phyloP scores from a whole-genome alignment of 345 rosid genomes.

The Populus alba region DNA sequence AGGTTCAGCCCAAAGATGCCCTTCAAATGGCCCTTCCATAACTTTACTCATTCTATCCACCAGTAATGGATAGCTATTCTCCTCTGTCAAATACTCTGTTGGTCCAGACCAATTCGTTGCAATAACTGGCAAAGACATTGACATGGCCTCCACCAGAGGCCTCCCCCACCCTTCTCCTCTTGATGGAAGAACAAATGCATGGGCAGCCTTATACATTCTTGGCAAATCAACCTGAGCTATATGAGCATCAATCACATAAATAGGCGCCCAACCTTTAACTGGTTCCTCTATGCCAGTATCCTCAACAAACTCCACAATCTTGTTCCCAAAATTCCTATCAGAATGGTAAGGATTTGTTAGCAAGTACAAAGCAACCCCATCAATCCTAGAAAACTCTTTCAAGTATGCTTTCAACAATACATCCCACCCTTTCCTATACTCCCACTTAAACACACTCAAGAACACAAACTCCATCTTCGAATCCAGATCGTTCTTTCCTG shows the following conservation, averaged over 20 bases:
- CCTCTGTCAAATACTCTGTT: conserved; percentile 63
- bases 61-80: conserved; percentile 65
- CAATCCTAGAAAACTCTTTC: conserved; percentile 53
- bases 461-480: conserved; percentile 50
- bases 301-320: conserved; percentile 62
- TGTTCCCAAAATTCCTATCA: conserved; percentile 57
- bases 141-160: conserved; percentile 82
- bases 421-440: conserved; percentile 90
- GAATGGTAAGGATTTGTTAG: conserved; percentile 79
- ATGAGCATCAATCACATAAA: conserved; percentile 60
- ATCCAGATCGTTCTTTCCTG: conserved; percentile 1
- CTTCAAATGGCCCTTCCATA: conserved; percentile 68
- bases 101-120: conserved; percentile 89
- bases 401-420: conserved; percentile 68
- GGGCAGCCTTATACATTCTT: conserved; percentile 63
- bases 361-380: conserved; percentile 57
- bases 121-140: conserved; percentile 81
- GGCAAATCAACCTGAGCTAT: conserved; percentile 75
- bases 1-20: conserved; percentile 83
- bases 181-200: conserved; percentile 74
- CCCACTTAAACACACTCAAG: conserved; percentile 89
- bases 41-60: conserved; percentile 62
- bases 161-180: conserved; percentile 95
- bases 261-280: conserved; percentile 45
- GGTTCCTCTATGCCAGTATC: conserved; percentile 40